Conservation (phyloP, 2,329 filamentous ascomycete species). For the Trichoderma koningiopsis region DNA sequence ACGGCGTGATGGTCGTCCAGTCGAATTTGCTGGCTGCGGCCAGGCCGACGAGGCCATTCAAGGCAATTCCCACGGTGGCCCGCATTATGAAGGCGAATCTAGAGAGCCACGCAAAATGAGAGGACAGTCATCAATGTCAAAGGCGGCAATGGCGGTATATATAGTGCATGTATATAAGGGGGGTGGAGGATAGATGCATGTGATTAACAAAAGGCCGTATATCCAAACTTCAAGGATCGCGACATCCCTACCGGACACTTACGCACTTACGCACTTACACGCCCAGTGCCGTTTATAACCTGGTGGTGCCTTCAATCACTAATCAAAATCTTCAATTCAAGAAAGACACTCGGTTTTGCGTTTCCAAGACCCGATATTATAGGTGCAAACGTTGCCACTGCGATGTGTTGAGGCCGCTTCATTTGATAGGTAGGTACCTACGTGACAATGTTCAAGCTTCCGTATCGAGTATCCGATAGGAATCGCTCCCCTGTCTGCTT, state of each 20-base stretch:
- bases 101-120: not conserved
- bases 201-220: not conserved
- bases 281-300: too few species aligned
- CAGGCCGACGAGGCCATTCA: not conserved
- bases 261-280: too few species aligned
- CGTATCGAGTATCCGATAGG: not conserved
- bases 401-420: not conserved
- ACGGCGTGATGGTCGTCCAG: slow-evolving; percentile 42
- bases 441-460: not conserved
- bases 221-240: not conserved
- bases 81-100: not conserved
- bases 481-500: not conserved
- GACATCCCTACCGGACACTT: not conserved
- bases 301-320: not conserved
- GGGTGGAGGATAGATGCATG: not conserved
- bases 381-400: not conserved
- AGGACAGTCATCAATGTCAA: not conserved
- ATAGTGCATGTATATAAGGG: not conserved
- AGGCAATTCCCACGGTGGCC: not conserved
- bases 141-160: not conserved
- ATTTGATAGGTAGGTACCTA: not conserved
- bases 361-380: not conserved
- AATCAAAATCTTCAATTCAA: not conserved
- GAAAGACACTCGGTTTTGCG: not conserved
- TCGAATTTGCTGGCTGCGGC: slow-evolving; percentile 34